Evolutionary conservation across 306 rosid genomes (phyloP).

Genomic region (Trichosanthes cucumerina): DNA sequence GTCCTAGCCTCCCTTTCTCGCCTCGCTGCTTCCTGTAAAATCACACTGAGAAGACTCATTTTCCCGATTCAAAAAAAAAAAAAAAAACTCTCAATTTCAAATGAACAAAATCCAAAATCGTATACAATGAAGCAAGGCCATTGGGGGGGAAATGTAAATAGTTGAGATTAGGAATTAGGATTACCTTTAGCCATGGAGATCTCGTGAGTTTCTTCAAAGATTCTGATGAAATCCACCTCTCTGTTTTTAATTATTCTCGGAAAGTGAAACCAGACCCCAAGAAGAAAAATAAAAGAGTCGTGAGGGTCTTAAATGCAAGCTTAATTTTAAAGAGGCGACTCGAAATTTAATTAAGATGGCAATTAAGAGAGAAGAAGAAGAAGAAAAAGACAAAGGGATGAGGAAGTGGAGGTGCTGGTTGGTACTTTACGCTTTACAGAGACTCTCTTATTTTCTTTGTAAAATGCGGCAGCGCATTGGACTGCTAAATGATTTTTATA

Average conservation of each 20-base stretch:
- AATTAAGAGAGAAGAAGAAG: neutral
- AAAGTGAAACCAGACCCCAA: constrained; percentile 16
- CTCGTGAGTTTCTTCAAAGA: constrained; percentile 53
- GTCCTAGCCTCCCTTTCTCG: constrained; percentile 52
- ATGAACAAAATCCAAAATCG: neutral
- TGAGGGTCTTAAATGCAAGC: constrained; percentile 7
- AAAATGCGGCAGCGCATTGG: neutral
- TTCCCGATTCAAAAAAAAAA: neutral
- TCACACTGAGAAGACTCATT: constrained; percentile 72
- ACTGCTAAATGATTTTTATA: neutral
- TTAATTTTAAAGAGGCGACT: neutral
- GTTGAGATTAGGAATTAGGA: constrained; percentile 15
- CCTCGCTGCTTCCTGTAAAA: constrained; percentile 60
- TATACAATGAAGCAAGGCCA: neutral
- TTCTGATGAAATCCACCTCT: constrained; percentile 31
- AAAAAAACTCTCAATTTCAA: neutral
- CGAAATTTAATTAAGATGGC: neutral
- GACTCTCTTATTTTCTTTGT: neutral
- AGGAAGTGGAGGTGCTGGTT: neutral
- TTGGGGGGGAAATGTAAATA: neutral
- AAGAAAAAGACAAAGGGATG: neutral
- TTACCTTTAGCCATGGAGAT: constrained; percentile 23
- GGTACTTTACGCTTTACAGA: neutral
- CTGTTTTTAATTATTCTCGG: constrained; percentile 8
- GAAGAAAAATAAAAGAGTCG: neutral